Evolutionary conservation across 2,329 filamentous ascomycete species (phyloP).

Genomic region (Diaporthe sp.): DNA sequence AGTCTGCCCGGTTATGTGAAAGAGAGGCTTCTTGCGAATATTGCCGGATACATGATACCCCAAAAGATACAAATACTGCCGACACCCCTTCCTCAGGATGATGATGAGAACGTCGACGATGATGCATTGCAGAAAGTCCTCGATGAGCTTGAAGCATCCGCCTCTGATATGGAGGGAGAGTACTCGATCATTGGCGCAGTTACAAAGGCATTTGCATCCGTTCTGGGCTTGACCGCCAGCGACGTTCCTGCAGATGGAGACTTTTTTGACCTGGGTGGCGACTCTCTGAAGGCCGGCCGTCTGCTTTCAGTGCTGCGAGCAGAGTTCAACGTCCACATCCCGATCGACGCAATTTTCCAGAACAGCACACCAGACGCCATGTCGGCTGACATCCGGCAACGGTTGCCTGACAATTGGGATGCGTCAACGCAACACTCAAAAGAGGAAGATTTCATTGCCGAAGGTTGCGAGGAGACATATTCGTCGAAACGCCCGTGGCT

Average conservation of each 20-base stretch:
- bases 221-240: conserved; percentile 55
- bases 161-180: conserved; percentile 41
- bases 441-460: conserved; percentile 23
- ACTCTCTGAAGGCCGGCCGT: conserved; percentile 66
- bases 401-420: background rate
- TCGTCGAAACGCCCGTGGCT: conserved; percentile 65
- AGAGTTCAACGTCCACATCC: conserved; percentile 61
- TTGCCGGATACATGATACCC: conserved; percentile 55
- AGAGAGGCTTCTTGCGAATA: conserved; percentile 39
- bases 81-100: conserved; percentile 51
- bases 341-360: conserved; percentile 66
- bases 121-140: conserved; percentile 14
- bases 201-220: conserved; percentile 58
- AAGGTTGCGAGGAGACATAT: conserved; percentile 48
- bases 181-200: conserved; percentile 54
- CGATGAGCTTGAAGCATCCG: background rate
- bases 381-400: conserved; percentile 43
- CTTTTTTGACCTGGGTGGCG: conserved; percentile 67
- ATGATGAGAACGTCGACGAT: conserved; percentile 43
- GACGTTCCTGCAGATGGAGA: conserved; percentile 59
- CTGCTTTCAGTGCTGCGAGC: conserved; percentile 65
- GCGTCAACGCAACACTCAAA: background rate
- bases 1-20: conserved; percentile 30
- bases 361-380: conserved; percentile 59
- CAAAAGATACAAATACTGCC: conserved; percentile 52